Conservation (phyloP, 2,329 filamentous ascomycete species). For the Elsinoe perseae region DNA sequence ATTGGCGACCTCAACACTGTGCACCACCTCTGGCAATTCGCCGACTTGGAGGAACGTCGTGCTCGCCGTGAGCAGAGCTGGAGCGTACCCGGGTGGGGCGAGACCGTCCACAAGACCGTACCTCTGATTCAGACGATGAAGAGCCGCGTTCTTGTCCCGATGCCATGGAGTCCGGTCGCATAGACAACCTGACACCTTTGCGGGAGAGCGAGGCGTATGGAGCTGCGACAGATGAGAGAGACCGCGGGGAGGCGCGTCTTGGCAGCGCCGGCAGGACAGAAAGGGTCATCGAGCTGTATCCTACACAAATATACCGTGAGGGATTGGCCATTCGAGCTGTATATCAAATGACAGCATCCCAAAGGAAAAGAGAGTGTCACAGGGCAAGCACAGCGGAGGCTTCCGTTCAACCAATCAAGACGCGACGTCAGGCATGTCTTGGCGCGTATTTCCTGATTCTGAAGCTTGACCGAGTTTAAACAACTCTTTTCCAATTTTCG, state of each 20-base stretch:
- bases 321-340: neutral
- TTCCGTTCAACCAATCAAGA: conserved; percentile 8
- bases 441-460: conserved; percentile 8
- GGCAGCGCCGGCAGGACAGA: neutral
- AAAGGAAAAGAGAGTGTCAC: neutral
- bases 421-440: conserved; percentile 10
- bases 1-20: conserved; percentile 97
- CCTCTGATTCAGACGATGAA: conserved; percentile 96
- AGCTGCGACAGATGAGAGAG: neutral
- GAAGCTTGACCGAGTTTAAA: conserved; percentile 4
- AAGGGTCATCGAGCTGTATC: neutral
- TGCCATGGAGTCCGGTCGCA: conserved; percentile 79
- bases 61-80: conserved; percentile 87
- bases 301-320: neutral
- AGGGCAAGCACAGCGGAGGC: neutral
- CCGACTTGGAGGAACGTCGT: conserved; percentile 89
- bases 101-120: conserved; percentile 97
- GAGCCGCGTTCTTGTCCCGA: conserved; percentile 83
- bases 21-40: conserved; percentile 97
- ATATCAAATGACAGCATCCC: neutral
- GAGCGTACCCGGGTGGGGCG: conserved; percentile 89
- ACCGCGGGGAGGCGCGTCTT: neutral
- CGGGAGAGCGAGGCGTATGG: neutral
- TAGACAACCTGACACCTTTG: neutral
- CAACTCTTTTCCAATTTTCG: neutral